phyloP scores from a whole-genome alignment of 176 grass and related monocot genomes.

The Poa pratensis region DNA sequence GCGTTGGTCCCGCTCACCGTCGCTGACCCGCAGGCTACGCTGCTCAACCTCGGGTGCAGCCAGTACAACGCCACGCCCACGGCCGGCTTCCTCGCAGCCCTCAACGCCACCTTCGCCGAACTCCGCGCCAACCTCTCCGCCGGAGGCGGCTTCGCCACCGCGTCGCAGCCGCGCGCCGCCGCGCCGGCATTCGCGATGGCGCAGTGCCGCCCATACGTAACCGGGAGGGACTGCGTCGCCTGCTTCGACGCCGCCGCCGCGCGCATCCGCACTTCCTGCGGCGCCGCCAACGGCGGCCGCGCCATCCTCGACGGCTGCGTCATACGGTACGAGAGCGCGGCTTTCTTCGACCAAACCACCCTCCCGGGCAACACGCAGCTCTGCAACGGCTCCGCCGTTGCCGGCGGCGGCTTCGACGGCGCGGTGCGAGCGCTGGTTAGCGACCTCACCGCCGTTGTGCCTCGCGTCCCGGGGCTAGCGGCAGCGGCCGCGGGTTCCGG shows the following conservation, averaged over 20 bases:
- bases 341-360: conserved; percentile 73
- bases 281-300: conserved; percentile 60
- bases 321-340: conserved; percentile 69
- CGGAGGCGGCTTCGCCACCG: conserved; percentile 57
- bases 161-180: conserved; percentile 42
- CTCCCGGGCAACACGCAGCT: conserved; percentile 53
- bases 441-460: conserved; percentile 58
- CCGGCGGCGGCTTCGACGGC: conserved; percentile 19
- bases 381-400: conserved; percentile 49
- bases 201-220: conserved; percentile 78
- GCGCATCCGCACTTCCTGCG: conserved; percentile 50
- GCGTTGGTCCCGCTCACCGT: conserved; percentile 25
- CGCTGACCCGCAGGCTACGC: conserved; percentile 57
- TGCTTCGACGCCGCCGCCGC: conserved; percentile 62
- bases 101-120: conserved; percentile 53
- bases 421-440: conserved; percentile 47
- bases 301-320: conserved; percentile 80
- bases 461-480: conserved; percentile 37
- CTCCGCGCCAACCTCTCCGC: conserved; percentile 68
- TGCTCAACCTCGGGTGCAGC: conserved; percentile 70
- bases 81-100: conserved; percentile 52
- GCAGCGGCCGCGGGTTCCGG: conserved; percentile 53
- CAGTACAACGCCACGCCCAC: conserved; percentile 64
- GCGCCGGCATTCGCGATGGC: conserved; percentile 60
- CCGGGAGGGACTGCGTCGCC: conserved; percentile 49